Evolutionary conservation across 192 early-diverging fungal genomes (phyloP), one percentile per base, ranked within the genome.

Genomic region (Coemansia sp.): DNA sequence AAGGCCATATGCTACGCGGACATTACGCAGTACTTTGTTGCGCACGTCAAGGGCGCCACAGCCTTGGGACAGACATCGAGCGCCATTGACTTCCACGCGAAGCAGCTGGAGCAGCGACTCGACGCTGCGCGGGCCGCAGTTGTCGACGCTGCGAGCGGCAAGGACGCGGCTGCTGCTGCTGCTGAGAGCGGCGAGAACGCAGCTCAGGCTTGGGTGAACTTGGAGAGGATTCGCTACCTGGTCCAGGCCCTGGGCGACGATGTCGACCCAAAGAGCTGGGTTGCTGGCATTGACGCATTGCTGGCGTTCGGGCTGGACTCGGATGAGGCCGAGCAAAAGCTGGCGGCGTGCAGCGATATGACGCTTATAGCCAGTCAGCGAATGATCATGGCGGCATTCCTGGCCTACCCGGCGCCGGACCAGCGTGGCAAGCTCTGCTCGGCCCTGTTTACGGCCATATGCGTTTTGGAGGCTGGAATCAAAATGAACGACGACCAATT

Each of bases 401-500:
- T 82, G 15, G 70, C 70, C 4, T 73, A 73, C 40, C 41, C 61
- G n/a, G 61, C 32, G 8, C 19, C 60, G 2, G 35, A 60, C 0
- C 47, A 73, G 43, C 66, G 63, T 35, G 24, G 38, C 29, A 32
- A 54, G 35, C 59, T 76, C 29, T 29, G 38, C 32, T 24, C 71
- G 2, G 86, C 64, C 0, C 32, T 82, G 32, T 82, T 82, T 57
- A 67, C 45, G 36, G 65, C 90, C 0, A 71, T 90, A 6, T 76
- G 86, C 12, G 62, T 98, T 8, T 69, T 98, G 39, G 94, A 96
- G 71, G 79, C 80, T 8, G 94, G 92, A 0, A 75, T 95, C 31
- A 70, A 68, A 40, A 87, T 86, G 37, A 95, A 93, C 84, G 87
- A 86, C 45, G 84, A 87, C 77, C 94, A 91, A 71, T 95, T 89